phyloP scores from a whole-genome alignment of 1,139 yeast species.

The Candida mesenterica region DNA sequence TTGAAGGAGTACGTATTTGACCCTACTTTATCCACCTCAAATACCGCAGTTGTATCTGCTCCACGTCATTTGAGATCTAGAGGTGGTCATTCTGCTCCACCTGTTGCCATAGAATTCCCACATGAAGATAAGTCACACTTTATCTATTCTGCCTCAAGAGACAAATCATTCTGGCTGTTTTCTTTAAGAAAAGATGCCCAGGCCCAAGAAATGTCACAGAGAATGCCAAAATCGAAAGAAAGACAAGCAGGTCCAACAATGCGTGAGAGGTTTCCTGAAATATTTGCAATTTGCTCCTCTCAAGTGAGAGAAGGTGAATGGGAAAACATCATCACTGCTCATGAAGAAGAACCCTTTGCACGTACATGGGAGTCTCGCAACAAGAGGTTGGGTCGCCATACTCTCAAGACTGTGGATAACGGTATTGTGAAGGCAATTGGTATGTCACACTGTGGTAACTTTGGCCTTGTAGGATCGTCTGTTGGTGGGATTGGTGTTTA shows the following conservation, averaged over 20 bases:
- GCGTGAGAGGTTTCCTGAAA: constrained; percentile 74
- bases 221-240: constrained; percentile 52
- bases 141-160: constrained; percentile 83
- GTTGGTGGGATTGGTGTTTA: constrained; percentile 85
- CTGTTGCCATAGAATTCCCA: constrained; percentile 74
- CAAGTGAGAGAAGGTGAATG: constrained; percentile 84
- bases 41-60: constrained; percentile 69
- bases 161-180: constrained; percentile 84
- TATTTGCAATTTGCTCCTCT: constrained; percentile 69
- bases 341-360: constrained; percentile 79
- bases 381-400: constrained; percentile 78
- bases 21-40: constrained; percentile 74
- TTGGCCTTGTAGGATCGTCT: constrained; percentile 90
- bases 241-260: constrained; percentile 57
- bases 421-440: constrained; percentile 80
- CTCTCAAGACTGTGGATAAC: constrained; percentile 68
- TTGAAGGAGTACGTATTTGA: constrained; percentile 92
- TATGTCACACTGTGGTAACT: constrained; percentile 92
- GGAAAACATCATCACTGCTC: constrained; percentile 94
- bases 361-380: constrained; percentile 89
- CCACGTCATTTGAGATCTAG: constrained; percentile 91
- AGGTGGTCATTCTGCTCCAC: constrained; percentile 96
- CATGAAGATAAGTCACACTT: constrained; percentile 79
- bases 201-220: constrained; percentile 89
- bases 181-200: constrained; percentile 95